Evolutionary conservation across 2,329 filamentous ascomycete genomes (phyloP), one percentile per base, ranked within the genome.

Genomic region (Alternaria postmessia): DNA sequence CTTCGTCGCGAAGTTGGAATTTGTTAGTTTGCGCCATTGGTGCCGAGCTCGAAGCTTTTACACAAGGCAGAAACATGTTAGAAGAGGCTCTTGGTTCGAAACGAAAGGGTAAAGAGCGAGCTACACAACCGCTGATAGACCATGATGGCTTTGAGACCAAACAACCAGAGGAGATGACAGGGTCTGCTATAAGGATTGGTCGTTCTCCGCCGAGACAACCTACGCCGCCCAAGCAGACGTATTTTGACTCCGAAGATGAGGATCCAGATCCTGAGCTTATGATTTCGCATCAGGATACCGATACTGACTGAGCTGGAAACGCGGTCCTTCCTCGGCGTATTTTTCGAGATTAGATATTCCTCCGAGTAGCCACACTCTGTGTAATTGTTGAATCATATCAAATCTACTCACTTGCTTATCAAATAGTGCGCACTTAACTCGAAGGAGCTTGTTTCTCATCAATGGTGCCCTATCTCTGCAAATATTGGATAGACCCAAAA

Each of bases 11-110:
- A 57, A 83, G 85, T 16, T 94, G 91, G 91, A 93, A 90, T 57
- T 79, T 94, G 16, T 81, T 94, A 18, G 88, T 93, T 5, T 91
- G 87, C 52, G 91, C 90, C 11, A 88, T 94, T 34, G 90, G 91
- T 0, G 91, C 91, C 0, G 91, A 92, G 74, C 72, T 91, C 1
- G 88, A 90, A 59, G 89, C 89, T 3, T 88, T 91, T 61, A 80
- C 80, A 32, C 85, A 89, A 68, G 88, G 88, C 1, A 83, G 85
- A 66, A 76, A 81, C 3, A 81, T 92, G 42, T 78, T 92, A n/a
- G 72, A 80, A 39, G 72, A 77, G 11, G 73, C 78, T 11, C 67
- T 82, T 9, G 73, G 74, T 5, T 38, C 67, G 34, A 68, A 62
- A 48, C 61, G 59, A 18, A 75, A 75, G 57, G 70, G 69, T 11